Percentiles rank a stretch among this genome's conserved stretches.
These are phyloP conservation scores for Sparassis latifolia DNA, from an alignment of 1,284 basidiomycete genomes.

Conservation along the genomic window DNA sequence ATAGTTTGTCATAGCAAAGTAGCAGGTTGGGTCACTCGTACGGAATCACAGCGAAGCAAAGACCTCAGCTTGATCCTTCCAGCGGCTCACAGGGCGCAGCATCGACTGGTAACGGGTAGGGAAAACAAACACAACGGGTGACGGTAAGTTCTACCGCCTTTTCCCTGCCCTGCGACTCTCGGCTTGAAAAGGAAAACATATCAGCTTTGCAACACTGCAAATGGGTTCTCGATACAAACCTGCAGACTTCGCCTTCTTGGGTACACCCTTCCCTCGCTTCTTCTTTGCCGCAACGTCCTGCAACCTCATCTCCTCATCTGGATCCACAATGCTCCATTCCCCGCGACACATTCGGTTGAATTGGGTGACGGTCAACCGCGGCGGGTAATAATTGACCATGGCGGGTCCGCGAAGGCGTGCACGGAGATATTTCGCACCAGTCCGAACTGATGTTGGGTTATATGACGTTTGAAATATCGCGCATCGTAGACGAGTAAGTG, in stretches of 20 bases:
- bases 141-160: constrained; percentile 25
- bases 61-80: no score
- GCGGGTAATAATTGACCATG: constrained; percentile 75
- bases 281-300: constrained; percentile 62
- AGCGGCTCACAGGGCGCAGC: no score
- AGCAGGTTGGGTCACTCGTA: no score
- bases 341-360: constrained; percentile 33
- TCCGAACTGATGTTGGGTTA: constrained; percentile 73
- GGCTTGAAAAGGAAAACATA: constrained; percentile 20
- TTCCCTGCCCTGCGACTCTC: constrained; percentile 38
- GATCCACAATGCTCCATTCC: constrained; percentile 53
- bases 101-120: no score
- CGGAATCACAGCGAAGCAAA: no score
- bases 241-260: constrained; percentile 68
- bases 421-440: constrained; percentile 82
- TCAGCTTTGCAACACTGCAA: not conserved
- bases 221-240: constrained; percentile 37
- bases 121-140: no score
- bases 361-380: constrained; percentile 44
- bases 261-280: constrained; percentile 73
- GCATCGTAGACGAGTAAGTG: constrained; percentile 54
- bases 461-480: constrained; percentile 79
- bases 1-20: no score
- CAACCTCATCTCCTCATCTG: constrained; percentile 57
- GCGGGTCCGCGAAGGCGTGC: constrained; percentile 69